A percentile compares a stretch with the other conserved stretches of the same genome.
phyloP scores from a whole-genome alignment of 805 yeast species.

The Candida boleticola region DNA sequence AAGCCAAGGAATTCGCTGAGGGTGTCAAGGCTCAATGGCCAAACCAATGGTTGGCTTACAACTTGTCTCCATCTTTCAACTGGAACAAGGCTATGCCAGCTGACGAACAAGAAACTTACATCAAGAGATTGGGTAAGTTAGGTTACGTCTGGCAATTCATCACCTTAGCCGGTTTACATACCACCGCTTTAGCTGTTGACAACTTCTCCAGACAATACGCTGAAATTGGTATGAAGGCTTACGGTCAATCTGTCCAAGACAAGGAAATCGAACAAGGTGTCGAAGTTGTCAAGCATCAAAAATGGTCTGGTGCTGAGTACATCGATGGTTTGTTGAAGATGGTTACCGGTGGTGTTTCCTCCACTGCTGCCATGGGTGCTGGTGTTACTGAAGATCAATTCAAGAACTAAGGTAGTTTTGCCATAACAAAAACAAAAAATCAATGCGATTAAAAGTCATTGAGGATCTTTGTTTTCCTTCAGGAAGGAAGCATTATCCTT shows the following conservation, averaged over 20 bases:
- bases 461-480: too few relatives aligned
- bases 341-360: slow-evolving; percentile 90
- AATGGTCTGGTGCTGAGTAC: slow-evolving; percentile 98
- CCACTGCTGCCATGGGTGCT: slow-evolving; percentile 97
- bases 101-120: slow-evolving; percentile 86
- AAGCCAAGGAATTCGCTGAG: slow-evolving; percentile 91
- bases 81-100: slow-evolving; percentile 94
- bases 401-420: slow-evolving; percentile 43
- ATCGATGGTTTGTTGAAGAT: slow-evolving; percentile 86
- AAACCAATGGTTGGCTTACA: slow-evolving; percentile 94
- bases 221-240: slow-evolving; percentile 90
- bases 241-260: slow-evolving; percentile 83
- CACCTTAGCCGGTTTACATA: slow-evolving; percentile 95
- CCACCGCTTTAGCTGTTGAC: slow-evolving; percentile 89
- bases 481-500: too few relatives aligned
- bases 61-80: slow-evolving; percentile 95
- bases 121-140: slow-evolving; percentile 76
- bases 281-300: slow-evolving; percentile 96
- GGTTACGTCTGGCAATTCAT: slow-evolving; percentile 98
- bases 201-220: slow-evolving; percentile 77
- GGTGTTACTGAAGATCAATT: slow-evolving; percentile 98
- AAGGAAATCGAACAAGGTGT: slow-evolving; percentile 86
- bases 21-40: slow-evolving; percentile 84
- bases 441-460: too few relatives aligned
- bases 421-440: too few relatives aligned